Evolutionary conservation across 2,329 filamentous ascomycete species (phyloP).

Genomic region (Aspergillus japonicus): DNA sequence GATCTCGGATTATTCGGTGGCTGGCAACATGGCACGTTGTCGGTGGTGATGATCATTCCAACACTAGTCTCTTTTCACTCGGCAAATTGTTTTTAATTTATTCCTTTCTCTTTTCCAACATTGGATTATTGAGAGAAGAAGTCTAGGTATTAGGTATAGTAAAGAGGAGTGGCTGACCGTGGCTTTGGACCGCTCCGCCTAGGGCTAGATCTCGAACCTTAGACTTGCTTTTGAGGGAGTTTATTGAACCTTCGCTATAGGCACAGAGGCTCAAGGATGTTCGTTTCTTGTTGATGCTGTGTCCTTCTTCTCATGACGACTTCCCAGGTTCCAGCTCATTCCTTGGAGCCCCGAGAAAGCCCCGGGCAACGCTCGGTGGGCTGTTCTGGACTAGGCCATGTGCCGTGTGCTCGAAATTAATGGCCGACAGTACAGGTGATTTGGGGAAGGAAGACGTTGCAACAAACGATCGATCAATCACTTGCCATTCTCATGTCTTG

Average conservation of each 20-base stretch:
- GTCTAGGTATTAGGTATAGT: no score
- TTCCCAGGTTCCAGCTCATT: neutral
- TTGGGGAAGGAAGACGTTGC: neutral
- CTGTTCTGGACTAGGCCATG: neutral
- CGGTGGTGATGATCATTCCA: neutral
- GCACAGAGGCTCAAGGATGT: neutral
- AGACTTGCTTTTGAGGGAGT: neutral
- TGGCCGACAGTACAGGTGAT: neutral
- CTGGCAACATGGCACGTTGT: slow-evolving; percentile 19
- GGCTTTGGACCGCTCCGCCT: neutral
- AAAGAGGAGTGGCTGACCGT: neutral
- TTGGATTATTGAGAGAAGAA: neutral
- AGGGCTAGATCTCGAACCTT: neutral
- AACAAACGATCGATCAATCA: neutral
- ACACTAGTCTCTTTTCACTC: neutral
- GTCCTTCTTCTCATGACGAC: neutral
- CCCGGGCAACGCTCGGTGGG: neutral
- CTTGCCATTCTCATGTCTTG: neutral
- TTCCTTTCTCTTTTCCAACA: neutral
- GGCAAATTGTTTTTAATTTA: neutral
- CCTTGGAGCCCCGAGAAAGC: neutral
- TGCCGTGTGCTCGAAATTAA: no score
- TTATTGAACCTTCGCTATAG: neutral
- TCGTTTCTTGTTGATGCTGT: neutral
- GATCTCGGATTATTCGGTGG: slow-evolving; percentile 14